Conservation (phyloP, 306 rosid genomes). For the Urtica urens region DNA sequence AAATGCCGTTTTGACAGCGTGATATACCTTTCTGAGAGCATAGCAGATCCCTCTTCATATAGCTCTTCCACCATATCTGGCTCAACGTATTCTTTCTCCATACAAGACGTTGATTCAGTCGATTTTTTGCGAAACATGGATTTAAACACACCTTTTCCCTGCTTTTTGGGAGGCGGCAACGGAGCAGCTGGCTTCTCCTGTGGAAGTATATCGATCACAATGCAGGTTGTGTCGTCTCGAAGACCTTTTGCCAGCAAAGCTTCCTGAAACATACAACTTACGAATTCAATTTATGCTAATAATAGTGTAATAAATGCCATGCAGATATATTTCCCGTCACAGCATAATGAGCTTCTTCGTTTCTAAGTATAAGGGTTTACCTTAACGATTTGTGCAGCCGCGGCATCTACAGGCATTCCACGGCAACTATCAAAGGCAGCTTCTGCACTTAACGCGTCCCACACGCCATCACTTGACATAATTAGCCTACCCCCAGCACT, state of each 20-base stretch:
- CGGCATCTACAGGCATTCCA: slow-evolving; percentile 66
- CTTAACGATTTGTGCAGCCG: slow-evolving; percentile 89
- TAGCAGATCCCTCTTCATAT: slow-evolving; percentile 94
- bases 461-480: slow-evolving; percentile 94
- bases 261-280: slow-evolving; percentile 49
- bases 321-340: slow-evolving; percentile 1
- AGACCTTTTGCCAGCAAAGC: slow-evolving; percentile 88
- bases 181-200: slow-evolving; percentile 64
- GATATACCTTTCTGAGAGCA: slow-evolving; percentile 87
- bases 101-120: slow-evolving; percentile 59
- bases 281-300: background rate
- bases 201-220: slow-evolving; percentile 71
- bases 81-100: slow-evolving; percentile 62
- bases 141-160: slow-evolving; percentile 70
- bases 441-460: slow-evolving; percentile 90
- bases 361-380: slow-evolving; percentile 26
- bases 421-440: slow-evolving; percentile 77
- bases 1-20: slow-evolving; percentile 2
- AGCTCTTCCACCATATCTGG: slow-evolving; percentile 79
- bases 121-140: slow-evolving; percentile 71
- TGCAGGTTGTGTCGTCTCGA: slow-evolving; percentile 97
- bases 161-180: slow-evolving; percentile 44
- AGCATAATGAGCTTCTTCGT: slow-evolving; percentile 8
- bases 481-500: slow-evolving; percentile 89
- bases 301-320: background rate